Evolutionary conservation across 148 eudicot genomes (phyloP), one percentile per base, ranked within the genome.

Genomic region (Rheum nobile): DNA sequence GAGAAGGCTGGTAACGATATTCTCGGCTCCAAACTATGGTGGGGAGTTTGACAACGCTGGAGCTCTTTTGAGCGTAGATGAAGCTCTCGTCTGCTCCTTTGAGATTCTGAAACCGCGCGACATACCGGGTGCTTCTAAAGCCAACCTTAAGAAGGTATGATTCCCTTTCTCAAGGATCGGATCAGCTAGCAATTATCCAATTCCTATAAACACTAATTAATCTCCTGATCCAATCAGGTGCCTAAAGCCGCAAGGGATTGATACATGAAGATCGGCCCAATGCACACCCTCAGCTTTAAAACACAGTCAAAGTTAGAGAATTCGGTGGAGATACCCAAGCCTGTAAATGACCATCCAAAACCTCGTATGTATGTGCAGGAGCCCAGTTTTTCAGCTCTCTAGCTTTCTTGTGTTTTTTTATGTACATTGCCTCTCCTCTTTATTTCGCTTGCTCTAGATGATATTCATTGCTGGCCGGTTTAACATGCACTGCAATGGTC

Each of bases 1-100:
- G 76, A 78, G 98, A 77, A 83, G 88, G 83, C 82, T 93, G 54
- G 98, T 93, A 21, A 93, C 98, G 0, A 85, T 93, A 82, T 93
- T 93, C 79, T 93, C 98, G 22, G 98, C 98, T 76, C 98, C 98
- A 8, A 90, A 90, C 72, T 90, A 93, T 61, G 93, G 96, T 24
- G 98, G 98, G n/a, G 98, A 93, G 72, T 93, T 93, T 71, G 98
- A 93, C 78, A 93, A 93, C 73, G 98, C 87, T 55, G 98, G 98
- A 73, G 96, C 96, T 34, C 84, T 93, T 39, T 81, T 93, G 80
- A 93, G 96, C 63, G 96, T 93, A 73, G 93, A 87, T 37, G 85
- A 85, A 74, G 73, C 84, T 54, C 80, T 92, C 11, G 81, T 88
- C 57, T 92, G 97, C 79, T 92, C 97, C 26, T 92, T 92, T n/a